Percentiles rank a stretch among this genome's conserved stretches.
Conservation (phyloP, 805 yeast genomes). For the Nakazawaea pomicola region DNA sequence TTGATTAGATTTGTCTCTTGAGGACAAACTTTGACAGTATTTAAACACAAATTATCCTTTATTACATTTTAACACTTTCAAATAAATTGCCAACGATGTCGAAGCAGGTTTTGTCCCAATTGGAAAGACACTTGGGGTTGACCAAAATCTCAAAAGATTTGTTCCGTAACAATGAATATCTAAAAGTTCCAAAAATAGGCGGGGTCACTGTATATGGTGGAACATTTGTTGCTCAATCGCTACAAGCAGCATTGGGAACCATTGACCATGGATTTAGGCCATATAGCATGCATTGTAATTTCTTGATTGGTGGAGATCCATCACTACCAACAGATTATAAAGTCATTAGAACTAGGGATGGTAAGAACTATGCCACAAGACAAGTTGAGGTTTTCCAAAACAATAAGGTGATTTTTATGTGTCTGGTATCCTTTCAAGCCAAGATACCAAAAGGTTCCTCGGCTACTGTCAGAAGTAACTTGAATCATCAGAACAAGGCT, state of each 20-base stretch:
- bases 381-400: constrained; percentile 53
- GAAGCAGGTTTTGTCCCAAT: not conserved
- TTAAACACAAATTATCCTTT: no score
- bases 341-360: constrained; percentile 48
- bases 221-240: constrained; percentile 52
- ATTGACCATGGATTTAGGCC: constrained; percentile 46
- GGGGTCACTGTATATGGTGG: constrained; percentile 9
- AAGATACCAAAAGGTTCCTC: constrained; percentile 27
- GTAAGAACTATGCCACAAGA: constrained; percentile 46
- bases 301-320: constrained; percentile 49
- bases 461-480: constrained; percentile 23
- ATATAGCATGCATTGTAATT: constrained; percentile 58
- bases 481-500: constrained; percentile 21
- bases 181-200: not conserved
- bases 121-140: constrained; percentile 8
- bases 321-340: constrained; percentile 42
- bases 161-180: constrained; percentile 4
- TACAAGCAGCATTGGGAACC: constrained; percentile 53
- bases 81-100: no score
- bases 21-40: no score
- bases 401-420: constrained; percentile 43
- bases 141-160: constrained; percentile 5
- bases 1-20: no score
- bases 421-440: constrained; percentile 43
- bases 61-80: no score